These are phyloP conservation scores for Lachnum nothofagi DNA, from an alignment of 2,329 filamentous ascomycete species.

Conservation along the genomic window DNA sequence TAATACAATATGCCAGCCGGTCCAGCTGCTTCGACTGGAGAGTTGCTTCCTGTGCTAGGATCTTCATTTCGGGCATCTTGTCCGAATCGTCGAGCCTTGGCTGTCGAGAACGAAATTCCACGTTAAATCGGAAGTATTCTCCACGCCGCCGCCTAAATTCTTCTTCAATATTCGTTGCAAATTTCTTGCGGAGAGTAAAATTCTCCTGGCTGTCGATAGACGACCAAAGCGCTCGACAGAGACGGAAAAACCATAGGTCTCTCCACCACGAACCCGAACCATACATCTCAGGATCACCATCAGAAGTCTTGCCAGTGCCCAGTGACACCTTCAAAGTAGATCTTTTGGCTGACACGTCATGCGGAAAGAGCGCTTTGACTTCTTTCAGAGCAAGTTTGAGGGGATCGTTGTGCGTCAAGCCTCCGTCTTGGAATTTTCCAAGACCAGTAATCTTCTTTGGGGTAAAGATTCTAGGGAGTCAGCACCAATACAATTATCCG, in stretches of 20 bases:
- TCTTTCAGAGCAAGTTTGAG: conserved; percentile 19
- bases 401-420: conserved; percentile 22
- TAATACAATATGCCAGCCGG: conserved; percentile 17
- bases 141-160: conserved; percentile 11
- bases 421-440: conserved; percentile 25
- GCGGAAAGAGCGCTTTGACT: conserved; percentile 16
- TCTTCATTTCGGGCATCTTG: conserved; percentile 22
- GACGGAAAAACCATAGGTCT: conserved; percentile 20
- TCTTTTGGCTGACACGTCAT: conserved; percentile 12
- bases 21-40: conserved; percentile 19
- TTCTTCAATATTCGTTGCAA: conserved; percentile 4
- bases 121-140: conserved; percentile 23
- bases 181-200: conserved; percentile 7
- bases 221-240: conserved; percentile 15
- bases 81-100: conserved; percentile 12
- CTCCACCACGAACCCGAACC: conserved; percentile 16
- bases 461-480: conserved; percentile 10
- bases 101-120: conserved; percentile 17
- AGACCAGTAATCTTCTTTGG: conserved; percentile 18
- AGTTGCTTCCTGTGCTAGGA: conserved; percentile 11
- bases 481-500: neutral
- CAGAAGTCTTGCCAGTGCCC: conserved; percentile 11
- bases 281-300: conserved; percentile 14
- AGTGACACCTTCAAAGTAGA: conserved; percentile 23
- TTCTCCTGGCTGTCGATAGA: conserved; percentile 20